Conservation (phyloP, 352 stramenopile genomes). For the Aphanomyces stellatus region DNA sequence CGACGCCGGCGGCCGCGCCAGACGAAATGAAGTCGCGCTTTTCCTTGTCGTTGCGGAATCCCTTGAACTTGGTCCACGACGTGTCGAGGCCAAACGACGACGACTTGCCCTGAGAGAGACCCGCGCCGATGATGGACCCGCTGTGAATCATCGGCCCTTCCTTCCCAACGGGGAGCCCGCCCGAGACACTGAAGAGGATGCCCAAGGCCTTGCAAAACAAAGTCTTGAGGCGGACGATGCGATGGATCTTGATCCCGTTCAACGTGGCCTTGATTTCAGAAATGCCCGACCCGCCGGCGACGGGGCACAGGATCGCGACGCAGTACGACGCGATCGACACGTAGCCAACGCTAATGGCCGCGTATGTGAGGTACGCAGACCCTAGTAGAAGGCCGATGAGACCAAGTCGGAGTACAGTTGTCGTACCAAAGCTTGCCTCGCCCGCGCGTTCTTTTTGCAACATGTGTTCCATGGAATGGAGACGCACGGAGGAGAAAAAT, state of each 20-base stretch:
- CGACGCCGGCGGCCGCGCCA: constrained; percentile 94
- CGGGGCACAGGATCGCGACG: constrained; percentile 92
- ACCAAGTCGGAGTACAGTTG: background rate
- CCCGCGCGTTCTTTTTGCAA: constrained; percentile 46
- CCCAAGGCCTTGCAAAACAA: constrained; percentile 93
- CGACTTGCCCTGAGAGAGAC: constrained; percentile 91
- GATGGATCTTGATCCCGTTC: constrained; percentile 96
- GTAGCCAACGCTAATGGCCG: constrained; percentile 88
- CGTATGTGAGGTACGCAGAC: constrained; percentile 83
- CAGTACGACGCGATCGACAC: constrained; percentile 84
- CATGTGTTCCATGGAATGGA: constrained; percentile 77
- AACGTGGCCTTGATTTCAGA: constrained; percentile 97
- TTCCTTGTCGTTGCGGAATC: constrained; percentile 92
- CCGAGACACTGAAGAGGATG: constrained; percentile 77
- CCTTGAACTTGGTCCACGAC: constrained; percentile 84
- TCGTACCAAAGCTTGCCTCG: constrained; percentile 37
- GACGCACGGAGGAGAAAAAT: constrained; percentile 83
- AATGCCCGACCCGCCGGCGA: constrained; percentile 94
- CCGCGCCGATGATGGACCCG: constrained; percentile 89
- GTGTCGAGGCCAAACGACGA: constrained; percentile 83
- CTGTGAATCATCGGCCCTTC: constrained; percentile 90
- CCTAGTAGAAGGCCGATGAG: constrained; percentile 2
- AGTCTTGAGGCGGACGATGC: constrained; percentile 94
- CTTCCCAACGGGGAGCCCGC: constrained; percentile 71
- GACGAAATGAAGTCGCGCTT: constrained; percentile 97